Percentiles rank a stretch among this genome's conserved stretches.
Conservation (phyloP, 2,329 filamentous ascomycete species). For the Biscogniauxia mediterranea region DNA sequence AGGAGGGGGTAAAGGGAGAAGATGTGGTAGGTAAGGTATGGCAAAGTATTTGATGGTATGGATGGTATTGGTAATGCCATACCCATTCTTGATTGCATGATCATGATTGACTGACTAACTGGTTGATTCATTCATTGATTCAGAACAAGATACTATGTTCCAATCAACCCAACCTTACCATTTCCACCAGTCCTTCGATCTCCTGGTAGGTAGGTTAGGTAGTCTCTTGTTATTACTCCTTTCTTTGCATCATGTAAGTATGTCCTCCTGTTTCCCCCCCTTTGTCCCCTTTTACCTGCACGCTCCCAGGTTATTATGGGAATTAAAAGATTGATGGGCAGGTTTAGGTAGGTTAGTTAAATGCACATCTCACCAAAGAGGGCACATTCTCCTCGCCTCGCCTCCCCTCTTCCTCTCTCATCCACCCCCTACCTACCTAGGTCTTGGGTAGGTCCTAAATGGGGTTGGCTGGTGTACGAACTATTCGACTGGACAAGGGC, state of each 20-base stretch:
- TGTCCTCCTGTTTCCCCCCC: too few species aligned
- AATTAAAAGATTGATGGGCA: background rate
- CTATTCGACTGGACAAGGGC: background rate
- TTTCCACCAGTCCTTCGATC: constrained; percentile 11
- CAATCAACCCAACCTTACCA: constrained; percentile 8
- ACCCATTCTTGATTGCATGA: background rate
- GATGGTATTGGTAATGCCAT: background rate
- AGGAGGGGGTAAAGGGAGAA: background rate
- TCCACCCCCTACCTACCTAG: background rate
- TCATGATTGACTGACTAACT: background rate
- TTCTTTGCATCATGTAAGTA: constrained; percentile 1
- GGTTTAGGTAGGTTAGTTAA: background rate
- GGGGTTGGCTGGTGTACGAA: background rate
- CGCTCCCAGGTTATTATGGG: constrained; percentile 10
- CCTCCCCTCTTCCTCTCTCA: background rate
- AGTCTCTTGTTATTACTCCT: constrained; percentile 8
- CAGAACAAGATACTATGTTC: background rate
- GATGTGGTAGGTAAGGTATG: background rate
- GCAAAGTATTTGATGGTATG: too few species aligned
- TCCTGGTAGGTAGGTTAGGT: constrained; percentile 1
- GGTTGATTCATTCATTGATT: background rate
- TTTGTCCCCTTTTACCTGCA: constrained; percentile 12
- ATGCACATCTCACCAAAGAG: background rate
- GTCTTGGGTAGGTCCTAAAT: background rate
- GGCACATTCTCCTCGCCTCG: background rate